phyloP scores from a whole-genome alignment of 495 filamentous ascomycete species.

The Staphylotrichum longicolle region DNA sequence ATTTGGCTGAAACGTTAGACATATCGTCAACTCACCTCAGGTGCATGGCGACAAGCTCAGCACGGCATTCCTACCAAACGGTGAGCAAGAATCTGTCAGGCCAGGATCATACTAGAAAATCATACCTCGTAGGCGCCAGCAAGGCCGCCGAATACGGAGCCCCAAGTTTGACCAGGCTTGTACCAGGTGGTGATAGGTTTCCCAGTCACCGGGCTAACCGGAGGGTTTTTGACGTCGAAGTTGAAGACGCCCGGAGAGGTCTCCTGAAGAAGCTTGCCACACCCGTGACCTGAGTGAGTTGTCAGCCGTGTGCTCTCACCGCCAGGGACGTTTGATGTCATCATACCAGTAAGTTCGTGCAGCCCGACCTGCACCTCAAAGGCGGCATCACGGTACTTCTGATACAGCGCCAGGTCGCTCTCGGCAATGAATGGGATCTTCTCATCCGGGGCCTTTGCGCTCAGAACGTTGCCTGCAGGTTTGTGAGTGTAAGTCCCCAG shows the following conservation, averaged over 20 bases:
- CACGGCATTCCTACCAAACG: conserved; percentile 47
- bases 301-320: conserved; percentile 1
- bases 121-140: conserved; percentile 83
- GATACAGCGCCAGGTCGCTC: conserved; percentile 71
- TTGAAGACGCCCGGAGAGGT: conserved; percentile 78
- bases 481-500: conserved; percentile 1
- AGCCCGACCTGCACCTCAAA: conserved; percentile 96
- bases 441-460: conserved; percentile 86
- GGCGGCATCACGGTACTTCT: conserved; percentile 73
- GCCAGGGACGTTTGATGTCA: too few relatives aligned
- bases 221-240: conserved; percentile 77
- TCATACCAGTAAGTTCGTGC: conserved; percentile 81
- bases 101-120: not conserved
- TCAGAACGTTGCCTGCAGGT: conserved; percentile 83
- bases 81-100: conserved; percentile 5
- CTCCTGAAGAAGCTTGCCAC: conserved; percentile 92
- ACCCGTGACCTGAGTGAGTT: conserved; percentile 63
- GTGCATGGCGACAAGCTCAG: conserved; percentile 90
- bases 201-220: conserved; percentile 71
- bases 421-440: conserved; percentile 81
- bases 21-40: conserved; percentile 59
- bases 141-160: conserved; percentile 81
- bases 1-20: too few relatives aligned
- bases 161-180: conserved; percentile 92
- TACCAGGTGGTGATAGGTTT: conserved; percentile 84